These are phyloP conservation scores for Blastomyces parvus DNA, from an alignment of 2,329 filamentous ascomycete genomes.

Conservation along the genomic window DNA sequence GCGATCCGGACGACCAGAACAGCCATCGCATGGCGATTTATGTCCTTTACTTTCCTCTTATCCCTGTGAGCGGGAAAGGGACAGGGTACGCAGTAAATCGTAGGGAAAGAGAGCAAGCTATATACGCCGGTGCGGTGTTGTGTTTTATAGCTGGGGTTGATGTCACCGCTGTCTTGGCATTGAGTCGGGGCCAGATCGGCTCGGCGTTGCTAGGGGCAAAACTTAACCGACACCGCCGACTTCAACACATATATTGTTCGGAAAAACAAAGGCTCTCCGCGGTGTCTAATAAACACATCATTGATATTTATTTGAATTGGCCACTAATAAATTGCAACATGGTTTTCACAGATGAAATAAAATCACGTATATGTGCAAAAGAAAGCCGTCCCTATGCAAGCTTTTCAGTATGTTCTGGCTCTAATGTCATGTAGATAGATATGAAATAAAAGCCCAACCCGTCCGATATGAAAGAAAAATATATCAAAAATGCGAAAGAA, in stretches of 20 bases:
- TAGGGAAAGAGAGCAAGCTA: not conserved
- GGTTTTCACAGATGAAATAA: not conserved
- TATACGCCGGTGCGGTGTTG: not conserved
- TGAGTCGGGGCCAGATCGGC: not conserved
- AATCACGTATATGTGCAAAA: conserved; percentile 1
- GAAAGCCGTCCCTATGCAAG: not conserved
- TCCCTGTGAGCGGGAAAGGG: conserved; percentile 4
- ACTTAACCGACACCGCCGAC: not conserved
- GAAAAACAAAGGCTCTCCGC: not conserved
- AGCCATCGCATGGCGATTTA: conserved; percentile 42
- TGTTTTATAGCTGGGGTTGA: not conserved
- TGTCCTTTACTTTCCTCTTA: conserved; percentile 16
- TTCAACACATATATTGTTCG: not conserved
- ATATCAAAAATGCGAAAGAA: too few species aligned
- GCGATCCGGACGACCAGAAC: conserved; percentile 36
- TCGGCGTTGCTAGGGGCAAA: too few species aligned
- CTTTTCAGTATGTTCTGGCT: not conserved
- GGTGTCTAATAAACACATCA: not conserved
- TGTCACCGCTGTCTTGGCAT: conserved; percentile 1
- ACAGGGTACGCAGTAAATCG: conserved; percentile 5
- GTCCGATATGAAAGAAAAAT: too few species aligned
- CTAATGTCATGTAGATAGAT: not conserved
- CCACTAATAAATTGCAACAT: not conserved
- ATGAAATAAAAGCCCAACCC: too few species aligned
- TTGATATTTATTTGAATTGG: not conserved